These are phyloP conservation scores for Botrytis sinoallii DNA, from an alignment of 2,329 filamentous ascomycete species.

Conservation along the genomic window DNA sequence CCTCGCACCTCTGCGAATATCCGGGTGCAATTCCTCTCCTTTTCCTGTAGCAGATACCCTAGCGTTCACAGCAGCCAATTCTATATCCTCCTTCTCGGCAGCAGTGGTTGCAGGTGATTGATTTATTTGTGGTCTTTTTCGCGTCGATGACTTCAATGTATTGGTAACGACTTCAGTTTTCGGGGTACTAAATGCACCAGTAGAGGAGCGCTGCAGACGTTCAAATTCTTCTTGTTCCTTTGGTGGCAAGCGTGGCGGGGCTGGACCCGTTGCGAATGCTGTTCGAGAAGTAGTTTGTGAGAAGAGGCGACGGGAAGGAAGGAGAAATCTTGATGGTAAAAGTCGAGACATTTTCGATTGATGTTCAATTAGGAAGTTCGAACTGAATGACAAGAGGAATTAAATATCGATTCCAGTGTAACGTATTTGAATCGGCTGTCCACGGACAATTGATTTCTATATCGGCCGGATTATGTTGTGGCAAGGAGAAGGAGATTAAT, in stretches of 20 bases:
- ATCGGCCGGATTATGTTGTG: neutral
- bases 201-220: conserved; percentile 74
- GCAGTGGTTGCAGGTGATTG: conserved; percentile 43
- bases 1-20: conserved; percentile 70
- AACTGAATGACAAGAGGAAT: neutral
- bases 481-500: neutral
- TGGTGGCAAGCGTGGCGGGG: conserved; percentile 82
- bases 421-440: neutral
- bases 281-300: conserved; percentile 31
- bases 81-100: conserved; percentile 28
- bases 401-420: neutral
- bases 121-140: conserved; percentile 44
- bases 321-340: conserved; percentile 30
- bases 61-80: conserved; percentile 38
- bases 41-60: conserved; percentile 53
- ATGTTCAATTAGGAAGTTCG: neutral
- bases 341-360: conserved; percentile 31
- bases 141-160: conserved; percentile 31
- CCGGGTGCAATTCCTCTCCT: conserved; percentile 65
- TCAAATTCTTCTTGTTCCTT: conserved; percentile 90
- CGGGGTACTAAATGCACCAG: conserved; percentile 71
- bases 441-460: neutral
- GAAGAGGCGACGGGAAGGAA: conserved; percentile 34
- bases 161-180: conserved; percentile 27
- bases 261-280: conserved; percentile 53